A percentile compares a stretch with the other conserved stretches of the same genome.
phyloP scores from a whole-genome alignment of 176 grass and related monocot genomes.

The Guadua angustifolia region DNA sequence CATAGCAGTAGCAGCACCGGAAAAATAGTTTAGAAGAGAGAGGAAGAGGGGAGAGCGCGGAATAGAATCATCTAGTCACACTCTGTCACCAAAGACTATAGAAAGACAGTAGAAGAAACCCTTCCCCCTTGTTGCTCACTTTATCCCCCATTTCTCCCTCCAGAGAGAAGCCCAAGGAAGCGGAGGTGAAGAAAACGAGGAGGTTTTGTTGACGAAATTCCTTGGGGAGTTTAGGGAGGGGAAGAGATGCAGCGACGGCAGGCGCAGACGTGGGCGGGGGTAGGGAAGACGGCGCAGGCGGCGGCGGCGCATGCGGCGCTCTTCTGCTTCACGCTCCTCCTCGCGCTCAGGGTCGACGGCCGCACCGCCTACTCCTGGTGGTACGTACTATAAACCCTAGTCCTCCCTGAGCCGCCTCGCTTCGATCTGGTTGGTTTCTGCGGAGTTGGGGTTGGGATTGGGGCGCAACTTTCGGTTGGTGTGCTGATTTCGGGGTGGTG shows the following conservation, averaged over 20 bases:
- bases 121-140: slow-evolving; percentile 6
- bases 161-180: slow-evolving; percentile 10
- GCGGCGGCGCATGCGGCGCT: slow-evolving; percentile 74
- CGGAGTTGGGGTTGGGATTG: not conserved
- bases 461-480: not conserved
- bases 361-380: slow-evolving; percentile 82
- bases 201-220: not conserved
- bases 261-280: slow-evolving; percentile 75
- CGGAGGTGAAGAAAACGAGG: not conserved
- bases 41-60: not conserved
- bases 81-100: slow-evolving; percentile 27
- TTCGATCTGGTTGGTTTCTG: slow-evolving; percentile 12
- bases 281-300: slow-evolving; percentile 89
- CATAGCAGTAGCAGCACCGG: not conserved
- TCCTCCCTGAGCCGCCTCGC: not conserved
- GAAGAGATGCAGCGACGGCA: slow-evolving; percentile 74
- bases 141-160: slow-evolving; percentile 6
- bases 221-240: not conserved
- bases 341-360: slow-evolving; percentile 75
- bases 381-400: slow-evolving; percentile 65
- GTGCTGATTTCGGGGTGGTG: not conserved
- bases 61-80: slow-evolving; percentile 34
- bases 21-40: not conserved
- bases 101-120: not conserved
- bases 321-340: slow-evolving; percentile 87